Base-by-base conservation (phyloP, 139 green algal species). In the Chlamydomonas sp. region DNA sequence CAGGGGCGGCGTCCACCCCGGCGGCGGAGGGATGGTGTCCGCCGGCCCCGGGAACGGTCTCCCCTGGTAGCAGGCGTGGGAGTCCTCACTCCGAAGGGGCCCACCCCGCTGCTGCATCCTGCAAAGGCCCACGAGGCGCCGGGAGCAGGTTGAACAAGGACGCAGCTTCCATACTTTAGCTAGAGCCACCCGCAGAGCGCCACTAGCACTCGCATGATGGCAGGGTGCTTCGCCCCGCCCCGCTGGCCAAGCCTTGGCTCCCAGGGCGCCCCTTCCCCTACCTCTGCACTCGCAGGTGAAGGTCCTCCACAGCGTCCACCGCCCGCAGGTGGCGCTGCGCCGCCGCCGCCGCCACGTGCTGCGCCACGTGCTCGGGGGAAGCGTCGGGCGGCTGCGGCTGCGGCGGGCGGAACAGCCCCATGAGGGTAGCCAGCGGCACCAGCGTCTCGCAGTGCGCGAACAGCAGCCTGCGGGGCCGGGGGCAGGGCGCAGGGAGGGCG, bases 381-480 rank as follows among this genome's bases (percentile, higher is more conserved):
- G 74, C 83, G 17, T 76, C 73, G 17, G 73, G 63, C 4, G 64
- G 59, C 31, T 78, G 63, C 16, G 17, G 17, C 14, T 18, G 58
- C 8, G 63, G 58, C 7, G 89, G 89, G 12, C 20, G n/a, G 77
- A 95, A 95, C 14, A 95, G 85, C 1, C 92, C 92, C 66, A 95
- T 74, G 61, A 95, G 82, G 2, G 89, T 83, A 0, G 88, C 89
- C 63, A 95, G 80, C 0, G 92, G 92, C 8, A 93, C 89, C 15
- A 95, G 79, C 57, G 92, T 95, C 89, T 95, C 92, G 31, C 87
- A 92, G 83, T 95, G 92, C 17, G 90, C 92, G 85, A 95, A 95
- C 83, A 91, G 84, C 77, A 95, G 82, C 73, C 83, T 88, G 49
- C 9, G 63, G 20, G 58, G 17, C 20, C 8, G 2, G 71, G 5